Evolutionary conservation across 78 protist genomes (phyloP).

Genomic region (Isochrysis galbana): DNA sequence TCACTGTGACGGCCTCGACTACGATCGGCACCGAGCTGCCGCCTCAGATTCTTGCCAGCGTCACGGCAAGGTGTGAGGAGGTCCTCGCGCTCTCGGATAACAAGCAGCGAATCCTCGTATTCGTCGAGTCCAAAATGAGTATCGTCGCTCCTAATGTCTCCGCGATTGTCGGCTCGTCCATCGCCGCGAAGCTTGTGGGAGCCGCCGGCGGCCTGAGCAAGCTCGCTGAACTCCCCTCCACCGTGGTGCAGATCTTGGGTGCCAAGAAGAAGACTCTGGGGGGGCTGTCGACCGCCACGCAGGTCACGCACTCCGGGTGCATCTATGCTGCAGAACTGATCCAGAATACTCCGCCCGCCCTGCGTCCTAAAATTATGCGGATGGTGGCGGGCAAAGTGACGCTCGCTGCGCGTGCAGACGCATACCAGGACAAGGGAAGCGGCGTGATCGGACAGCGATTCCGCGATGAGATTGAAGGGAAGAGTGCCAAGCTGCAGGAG

Average conservation of each 20-base stretch:
- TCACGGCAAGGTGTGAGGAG: neutral
- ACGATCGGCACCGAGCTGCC: slow-evolving; percentile 25
- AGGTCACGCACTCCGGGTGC: neutral
- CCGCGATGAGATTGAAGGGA: neutral
- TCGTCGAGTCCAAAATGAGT: slow-evolving; percentile 34
- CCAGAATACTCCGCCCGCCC: slow-evolving; percentile 16
- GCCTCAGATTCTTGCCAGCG: neutral
- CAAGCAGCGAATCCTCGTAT: neutral
- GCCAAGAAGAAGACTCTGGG: neutral
- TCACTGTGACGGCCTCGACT: slow-evolving; percentile 45
- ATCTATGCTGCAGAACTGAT: neutral
- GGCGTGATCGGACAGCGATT: neutral
- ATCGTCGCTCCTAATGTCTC: slow-evolving; percentile 31
- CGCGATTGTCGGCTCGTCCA: slow-evolving; percentile 14
- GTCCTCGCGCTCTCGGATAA: slow-evolving; percentile 17
- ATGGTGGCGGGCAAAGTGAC: neutral
- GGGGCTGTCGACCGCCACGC: neutral
- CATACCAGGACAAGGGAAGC: neutral
- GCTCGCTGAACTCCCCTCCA: slow-evolving; percentile 38
- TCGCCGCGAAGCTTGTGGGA: slow-evolving; percentile 30
- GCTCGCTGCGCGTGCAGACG: slow-evolving; percentile 5
- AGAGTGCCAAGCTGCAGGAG: neutral
- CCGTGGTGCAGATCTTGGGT: slow-evolving; percentile 37
- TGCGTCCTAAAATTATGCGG: neutral
- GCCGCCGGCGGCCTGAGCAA: slow-evolving; percentile 26